These are phyloP conservation scores for Lindgomyces ingoldianus DNA, from an alignment of 495 filamentous ascomycete species.

Conservation along the genomic window DNA sequence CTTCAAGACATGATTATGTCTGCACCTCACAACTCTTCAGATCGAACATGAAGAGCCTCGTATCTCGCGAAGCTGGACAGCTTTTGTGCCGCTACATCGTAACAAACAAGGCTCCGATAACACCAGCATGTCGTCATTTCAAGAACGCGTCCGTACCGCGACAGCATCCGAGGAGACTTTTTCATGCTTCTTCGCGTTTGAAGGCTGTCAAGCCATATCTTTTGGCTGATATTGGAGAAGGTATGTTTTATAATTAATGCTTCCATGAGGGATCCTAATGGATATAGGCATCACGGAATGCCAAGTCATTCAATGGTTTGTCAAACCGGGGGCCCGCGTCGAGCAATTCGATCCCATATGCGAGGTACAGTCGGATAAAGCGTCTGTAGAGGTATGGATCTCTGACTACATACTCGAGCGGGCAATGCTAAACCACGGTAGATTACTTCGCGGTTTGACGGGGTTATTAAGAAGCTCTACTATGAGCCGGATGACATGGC, in stretches of 20 bases:
- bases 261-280: not conserved
- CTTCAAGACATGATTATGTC: slow-evolving; percentile 9
- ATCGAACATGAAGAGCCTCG: slow-evolving; percentile 25
- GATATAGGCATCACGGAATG: slow-evolving; percentile 87
- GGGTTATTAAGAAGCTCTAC: slow-evolving; percentile 93
- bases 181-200: slow-evolving; percentile 62
- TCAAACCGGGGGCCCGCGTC: slow-evolving; percentile 90
- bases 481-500: slow-evolving; percentile 96
- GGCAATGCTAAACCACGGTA: slow-evolving; percentile 37
- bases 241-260: slow-evolving; percentile 49
- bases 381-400: slow-evolving; percentile 77
- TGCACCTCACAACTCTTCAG: not conserved
- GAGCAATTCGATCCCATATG: slow-evolving; percentile 98
- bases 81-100: slow-evolving; percentile 20
- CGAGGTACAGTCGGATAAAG: slow-evolving; percentile 98
- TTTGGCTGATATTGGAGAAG: slow-evolving; percentile 95
- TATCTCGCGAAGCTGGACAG: slow-evolving; percentile 19
- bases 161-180: slow-evolving; percentile 41
- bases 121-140: slow-evolving; percentile 12
- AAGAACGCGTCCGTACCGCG: slow-evolving; percentile 12
- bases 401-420: not conserved
- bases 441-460: slow-evolving; percentile 93
- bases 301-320: slow-evolving; percentile 99
- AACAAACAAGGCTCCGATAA: slow-evolving; percentile 15
- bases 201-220: slow-evolving; percentile 79